Conservation (phyloP, 2,329 filamentous ascomycete genomes). For the Pseudophaeomoniella oleicola region DNA sequence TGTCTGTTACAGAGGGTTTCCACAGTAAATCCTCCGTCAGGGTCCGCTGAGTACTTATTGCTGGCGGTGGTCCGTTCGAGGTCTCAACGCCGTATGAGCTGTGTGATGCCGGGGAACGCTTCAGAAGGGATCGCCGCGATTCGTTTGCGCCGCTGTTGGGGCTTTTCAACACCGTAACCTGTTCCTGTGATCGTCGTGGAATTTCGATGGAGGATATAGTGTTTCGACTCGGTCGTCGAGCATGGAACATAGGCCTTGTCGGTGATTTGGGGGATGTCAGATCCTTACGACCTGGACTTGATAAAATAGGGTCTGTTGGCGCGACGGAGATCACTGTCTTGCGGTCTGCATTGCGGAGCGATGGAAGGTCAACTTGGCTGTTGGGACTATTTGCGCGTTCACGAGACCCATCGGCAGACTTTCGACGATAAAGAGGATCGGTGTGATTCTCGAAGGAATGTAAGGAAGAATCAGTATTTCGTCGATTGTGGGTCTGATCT, state of each 20-base stretch:
- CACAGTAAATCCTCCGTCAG: slow-evolving; percentile 19
- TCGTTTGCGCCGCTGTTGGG: neutral
- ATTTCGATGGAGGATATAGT: neutral
- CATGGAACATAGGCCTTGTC: neutral
- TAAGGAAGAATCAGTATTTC: too few relatives aligned
- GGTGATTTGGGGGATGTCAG: neutral
- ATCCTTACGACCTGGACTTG: too few relatives aligned
- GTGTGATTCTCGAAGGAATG: too few relatives aligned
- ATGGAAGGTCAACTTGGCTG: too few relatives aligned
- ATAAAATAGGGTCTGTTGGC: too few relatives aligned
- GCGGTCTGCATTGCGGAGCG: too few relatives aligned
- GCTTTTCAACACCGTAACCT: neutral
- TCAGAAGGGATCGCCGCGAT: slow-evolving; percentile 3
- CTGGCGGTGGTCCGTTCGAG: slow-evolving; percentile 33
- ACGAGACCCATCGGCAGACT: too few relatives aligned
- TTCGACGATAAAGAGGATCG: too few relatives aligned
- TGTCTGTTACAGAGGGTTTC: slow-evolving; percentile 2
- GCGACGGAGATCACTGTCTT: too few relatives aligned
- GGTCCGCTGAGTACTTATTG: slow-evolving; percentile 31
- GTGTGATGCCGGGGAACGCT: slow-evolving; percentile 31
- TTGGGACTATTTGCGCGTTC: too few relatives aligned
- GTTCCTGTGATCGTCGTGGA: neutral
- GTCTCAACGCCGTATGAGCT: slow-evolving; percentile 36
- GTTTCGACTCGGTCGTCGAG: neutral
- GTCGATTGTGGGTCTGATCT: too few relatives aligned